Percentiles rank a stretch among this genome's conserved stretches.
These are phyloP conservation scores for Mucor sp. DNA, from an alignment of 371 early-diverging fungal species.

Conservation along the genomic window DNA sequence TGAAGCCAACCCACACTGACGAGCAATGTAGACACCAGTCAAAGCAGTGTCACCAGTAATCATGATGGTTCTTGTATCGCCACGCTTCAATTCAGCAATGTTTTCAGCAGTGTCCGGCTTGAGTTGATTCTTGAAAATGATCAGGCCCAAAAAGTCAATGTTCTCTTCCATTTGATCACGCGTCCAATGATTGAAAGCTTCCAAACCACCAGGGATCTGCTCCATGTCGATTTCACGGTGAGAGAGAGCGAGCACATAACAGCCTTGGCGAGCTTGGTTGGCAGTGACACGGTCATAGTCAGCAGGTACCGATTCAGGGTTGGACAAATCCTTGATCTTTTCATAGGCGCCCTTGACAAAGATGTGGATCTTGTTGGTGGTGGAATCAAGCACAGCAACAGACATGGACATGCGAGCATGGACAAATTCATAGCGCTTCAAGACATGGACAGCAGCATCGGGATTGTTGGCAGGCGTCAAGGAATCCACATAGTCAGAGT, in stretches of 20 bases:
- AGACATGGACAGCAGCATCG: conserved; percentile 46
- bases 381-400: conserved; percentile 66
- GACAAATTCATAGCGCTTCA: conserved; percentile 87
- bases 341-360: conserved; percentile 88
- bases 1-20: conserved; percentile 73
- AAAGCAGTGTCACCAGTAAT: conserved; percentile 93
- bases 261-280: conserved; percentile 70
- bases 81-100: conserved; percentile 74
- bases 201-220: conserved; percentile 33
- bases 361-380: conserved; percentile 62
- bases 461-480: conserved; percentile 35
- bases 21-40: conserved; percentile 88
- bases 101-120: conserved; percentile 79
- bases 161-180: conserved; percentile 74
- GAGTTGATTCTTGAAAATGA: conserved; percentile 87
- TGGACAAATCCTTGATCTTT: conserved; percentile 64
- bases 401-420: conserved; percentile 86
- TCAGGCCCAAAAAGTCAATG: conserved; percentile 68
- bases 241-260: conserved; percentile 80
- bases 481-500: conserved; percentile 44
- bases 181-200: conserved; percentile 43
- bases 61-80: conserved; percentile 83
- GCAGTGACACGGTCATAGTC: conserved; percentile 63
- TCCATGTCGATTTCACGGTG: conserved; percentile 54
- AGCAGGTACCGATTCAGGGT: conserved; percentile 57